These are phyloP conservation scores for Excoecaria agallocha DNA, from an alignment of 345 rosid genomes.

Conservation along the genomic window DNA sequence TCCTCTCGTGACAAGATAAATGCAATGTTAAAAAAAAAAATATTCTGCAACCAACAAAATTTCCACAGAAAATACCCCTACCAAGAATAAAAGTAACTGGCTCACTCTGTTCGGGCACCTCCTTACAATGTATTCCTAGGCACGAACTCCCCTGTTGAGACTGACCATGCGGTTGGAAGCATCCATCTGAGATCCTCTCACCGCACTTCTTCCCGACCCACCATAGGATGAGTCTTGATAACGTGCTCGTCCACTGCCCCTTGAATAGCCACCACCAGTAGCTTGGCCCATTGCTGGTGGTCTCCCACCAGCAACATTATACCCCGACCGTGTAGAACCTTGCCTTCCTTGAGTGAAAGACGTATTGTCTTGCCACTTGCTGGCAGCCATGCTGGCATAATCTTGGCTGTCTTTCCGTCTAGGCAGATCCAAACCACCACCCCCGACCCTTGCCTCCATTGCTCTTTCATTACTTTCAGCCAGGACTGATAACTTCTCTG, in stretches of 20 bases:
- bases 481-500: constrained; percentile 63
- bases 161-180: constrained; percentile 65
- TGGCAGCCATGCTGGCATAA: constrained; percentile 41
- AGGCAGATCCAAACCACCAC: constrained; percentile 63
- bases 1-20: background rate
- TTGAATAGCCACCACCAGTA: constrained; percentile 44
- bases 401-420: constrained; percentile 74
- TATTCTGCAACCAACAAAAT: constrained; percentile 4
- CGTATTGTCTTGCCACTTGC: constrained; percentile 65
- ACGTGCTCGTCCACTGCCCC: constrained; percentile 53
- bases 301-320: constrained; percentile 43
- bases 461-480: constrained; percentile 85
- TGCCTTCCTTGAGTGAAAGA: constrained; percentile 61
- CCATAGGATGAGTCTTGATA: constrained; percentile 30
- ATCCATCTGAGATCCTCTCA: constrained; percentile 57
- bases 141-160: constrained; percentile 54
- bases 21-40: background rate
- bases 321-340: constrained; percentile 40
- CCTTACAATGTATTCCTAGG: constrained; percentile 13
- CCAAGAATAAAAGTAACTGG: background rate
- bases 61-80: background rate
- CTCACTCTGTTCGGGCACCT: background rate
- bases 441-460: constrained; percentile 61
- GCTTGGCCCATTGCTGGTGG: constrained; percentile 34
- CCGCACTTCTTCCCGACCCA: constrained; percentile 37